Base-by-base conservation (phyloP, 164 flowering plant species). In the Liquidambar formosana region DNA sequence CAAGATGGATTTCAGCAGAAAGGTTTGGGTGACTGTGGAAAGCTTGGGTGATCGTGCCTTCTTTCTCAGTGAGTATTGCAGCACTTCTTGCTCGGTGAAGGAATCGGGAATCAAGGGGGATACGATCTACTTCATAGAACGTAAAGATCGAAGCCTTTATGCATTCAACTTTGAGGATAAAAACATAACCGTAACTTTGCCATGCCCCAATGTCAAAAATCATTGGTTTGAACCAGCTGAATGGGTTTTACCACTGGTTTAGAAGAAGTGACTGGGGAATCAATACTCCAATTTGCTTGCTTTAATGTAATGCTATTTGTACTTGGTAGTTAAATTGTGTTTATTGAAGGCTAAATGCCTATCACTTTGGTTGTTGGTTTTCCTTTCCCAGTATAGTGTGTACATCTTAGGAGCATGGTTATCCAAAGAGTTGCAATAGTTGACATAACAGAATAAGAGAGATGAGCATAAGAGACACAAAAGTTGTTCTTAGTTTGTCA, bases 31-130 rank as follows among this genome's bases (percentile, higher is more conserved):
- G 45, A 14, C 0, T 1, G 23, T 46, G 19, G 21, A 16, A 52
- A 67, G 22, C 11, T 54, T 67, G 70, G 64, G 46, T 47, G 54
- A 53, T 46, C 47, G 63, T 27, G 61, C 56, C 57, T 56, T n/a
- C 18, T 38, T 38, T 10, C 0, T 15, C 5, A n/a, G 23, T 46
- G 13, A 1, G 9, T 11, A 46, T 46, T 9, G 15, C 13, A 11
- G 49, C 49, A 46, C 16, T 13, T 46, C 49, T 46, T 46, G 49
- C 49, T 46, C 14, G 15, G 16, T 13, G 0, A 46, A 46, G 10
- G 49, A 46, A 11, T 46, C 49, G 2, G 41, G 41, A 33, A 33
- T 33, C 41, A 33, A 33, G 41, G 41, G 41, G 41, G 41, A 33
- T 33, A 46, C 49, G 10, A 11, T 46, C 16, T 46, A 46, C 49